Evolutionary conservation across 306 rosid genomes (phyloP), one percentile per base, ranked within the genome.

Genomic region (Geum urbanum): DNA sequence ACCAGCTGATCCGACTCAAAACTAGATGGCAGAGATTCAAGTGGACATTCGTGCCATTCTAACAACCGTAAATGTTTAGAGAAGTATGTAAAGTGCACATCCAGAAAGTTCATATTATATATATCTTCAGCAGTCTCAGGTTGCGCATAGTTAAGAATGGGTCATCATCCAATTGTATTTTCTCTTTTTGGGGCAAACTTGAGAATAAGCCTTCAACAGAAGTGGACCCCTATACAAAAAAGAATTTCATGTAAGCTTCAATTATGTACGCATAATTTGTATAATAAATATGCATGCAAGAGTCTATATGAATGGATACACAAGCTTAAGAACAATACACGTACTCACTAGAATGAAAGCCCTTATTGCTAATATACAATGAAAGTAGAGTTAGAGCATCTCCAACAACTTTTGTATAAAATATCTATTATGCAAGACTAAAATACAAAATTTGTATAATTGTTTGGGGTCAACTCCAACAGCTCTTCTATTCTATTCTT

Each of bases 121-220:
- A 6, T 0, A 50, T 50, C 54, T 50, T 50, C 54, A 50, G 13
- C 54, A 50, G n/a, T 50, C 54, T 16, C 5, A 50, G 54, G 20
- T 50, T 50, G 54, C 8, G 19, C 54, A 50, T 50, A 50, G 54
- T 50, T 50, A 50, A 50, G 54, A 50, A 16, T 1, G 19, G 54
- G 54, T 50, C 54, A 50, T 5, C 7, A 15, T 50, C 1, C 20
- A 50, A 14, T 3, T 8, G 41, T 8, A 70, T 55, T 11, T 74
- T 43, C 14, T 37, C 60, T 22, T n/a, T 10, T 16, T 10, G 55
- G 60, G 13, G 37, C 47, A 40, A 14, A 56, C 39, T 57, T 56
- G 67, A 18, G 22, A 68, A 41, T 24, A 75, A 10, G 39, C 79
- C 74, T 75, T 60, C 49, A 69, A 75, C 65, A 15, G 7, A 24